phyloP scores from a whole-genome alignment of 768 basidiomycete species.

The Candolleomyces efflorescens region DNA sequence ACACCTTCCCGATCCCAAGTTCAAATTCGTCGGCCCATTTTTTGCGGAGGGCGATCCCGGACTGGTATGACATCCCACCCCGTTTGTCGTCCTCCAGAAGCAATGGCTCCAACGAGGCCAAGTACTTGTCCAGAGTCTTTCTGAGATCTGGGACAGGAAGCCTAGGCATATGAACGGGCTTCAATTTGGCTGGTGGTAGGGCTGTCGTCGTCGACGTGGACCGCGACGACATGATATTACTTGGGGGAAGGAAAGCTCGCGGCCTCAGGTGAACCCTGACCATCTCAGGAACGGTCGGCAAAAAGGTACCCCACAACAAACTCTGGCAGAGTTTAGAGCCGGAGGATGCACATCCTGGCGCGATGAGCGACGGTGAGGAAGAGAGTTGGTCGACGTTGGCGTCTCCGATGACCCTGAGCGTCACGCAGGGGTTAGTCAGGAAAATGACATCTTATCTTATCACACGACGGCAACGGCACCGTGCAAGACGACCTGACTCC shows the following conservation, averaged over 20 bases:
- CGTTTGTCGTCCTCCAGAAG: conserved; percentile 68
- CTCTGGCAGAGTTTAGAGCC: neutral
- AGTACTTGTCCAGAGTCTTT: conserved; percentile 71
- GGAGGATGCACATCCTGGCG: neutral
- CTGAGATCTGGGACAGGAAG: conserved; percentile 81
- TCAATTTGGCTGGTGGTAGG: conserved; percentile 14
- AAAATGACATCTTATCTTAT: conserved; percentile 7
- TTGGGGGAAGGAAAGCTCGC: neutral
- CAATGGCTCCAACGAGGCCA: conserved; percentile 74
- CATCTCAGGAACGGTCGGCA: conserved; percentile 13
- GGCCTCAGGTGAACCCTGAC: conserved; percentile 17
- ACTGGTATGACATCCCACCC: conserved; percentile 47
- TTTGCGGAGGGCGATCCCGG: conserved; percentile 49
- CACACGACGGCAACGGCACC: neutral
- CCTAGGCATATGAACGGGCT: conserved; percentile 46
- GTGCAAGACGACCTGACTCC: neutral
- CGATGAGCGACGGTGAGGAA: neutral
- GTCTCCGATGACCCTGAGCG: too few relatives aligned
- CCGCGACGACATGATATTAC: conserved; percentile 14
- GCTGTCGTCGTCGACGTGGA: conserved; percentile 17
- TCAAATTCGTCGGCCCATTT: conserved; percentile 70
- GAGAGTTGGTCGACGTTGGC: neutral
- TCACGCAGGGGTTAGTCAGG: neutral
- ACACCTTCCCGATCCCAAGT: conserved; percentile 57
- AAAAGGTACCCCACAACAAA: neutral